Evolutionary conservation across 192 early-diverging fungal genomes (phyloP).

Genomic region (Backusella macrospora): DNA sequence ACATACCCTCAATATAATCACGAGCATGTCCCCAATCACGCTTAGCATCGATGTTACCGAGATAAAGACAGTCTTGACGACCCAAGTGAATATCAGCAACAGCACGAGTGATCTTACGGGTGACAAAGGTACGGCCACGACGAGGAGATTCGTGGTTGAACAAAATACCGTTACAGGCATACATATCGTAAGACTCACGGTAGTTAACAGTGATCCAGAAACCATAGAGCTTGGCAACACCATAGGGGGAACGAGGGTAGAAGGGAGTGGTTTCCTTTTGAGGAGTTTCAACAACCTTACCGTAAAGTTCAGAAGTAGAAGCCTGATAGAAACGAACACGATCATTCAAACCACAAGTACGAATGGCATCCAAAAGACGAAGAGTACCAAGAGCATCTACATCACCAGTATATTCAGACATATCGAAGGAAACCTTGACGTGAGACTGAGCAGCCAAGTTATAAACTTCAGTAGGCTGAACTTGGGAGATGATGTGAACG

Average conservation of each 20-base stretch:
- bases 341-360: conserved; percentile 69
- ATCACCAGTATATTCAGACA: conserved; percentile 81
- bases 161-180: conserved; percentile 77
- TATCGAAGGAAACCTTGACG: conserved; percentile 70
- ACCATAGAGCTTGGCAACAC: conserved; percentile 80
- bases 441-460: conserved; percentile 80
- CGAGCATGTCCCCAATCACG: conserved; percentile 84
- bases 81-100: conserved; percentile 74
- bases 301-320: conserved; percentile 76
- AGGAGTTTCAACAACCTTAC: conserved; percentile 75
- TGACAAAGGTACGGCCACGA: conserved; percentile 77
- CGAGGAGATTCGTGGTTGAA: conserved; percentile 82
- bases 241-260: conserved; percentile 82
- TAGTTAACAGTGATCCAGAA: conserved; percentile 85
- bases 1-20: conserved; percentile 82
- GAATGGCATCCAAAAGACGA: conserved; percentile 76
- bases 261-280: conserved; percentile 83
- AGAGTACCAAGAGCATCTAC: conserved; percentile 81
- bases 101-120: conserved; percentile 76
- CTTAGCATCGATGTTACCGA: conserved; percentile 79
- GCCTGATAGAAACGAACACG: conserved; percentile 69
- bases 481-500: conserved; percentile 71
- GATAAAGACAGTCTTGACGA: conserved; percentile 67
- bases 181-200: conserved; percentile 80
- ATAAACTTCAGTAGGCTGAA: conserved; percentile 77